Evolutionary conservation across 306 rosid species (phyloP).

Genomic region (Trifolium pratense): DNA sequence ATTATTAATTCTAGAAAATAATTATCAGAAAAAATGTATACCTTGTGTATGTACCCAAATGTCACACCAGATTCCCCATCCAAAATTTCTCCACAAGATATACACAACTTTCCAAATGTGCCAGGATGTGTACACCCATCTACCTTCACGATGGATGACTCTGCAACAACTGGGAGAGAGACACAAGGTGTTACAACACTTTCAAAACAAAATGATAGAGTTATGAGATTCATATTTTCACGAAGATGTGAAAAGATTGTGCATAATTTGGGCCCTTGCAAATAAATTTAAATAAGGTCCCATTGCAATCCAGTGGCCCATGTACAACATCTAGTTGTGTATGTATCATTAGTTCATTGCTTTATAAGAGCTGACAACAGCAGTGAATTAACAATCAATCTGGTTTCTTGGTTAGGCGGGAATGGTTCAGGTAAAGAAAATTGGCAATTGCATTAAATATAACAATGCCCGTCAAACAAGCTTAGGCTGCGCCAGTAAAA

Average conservation of each 20-base stretch:
- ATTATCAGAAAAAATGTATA: conserved; percentile 43
- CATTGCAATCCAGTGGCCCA: conserved; percentile 1
- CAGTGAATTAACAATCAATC: conserved; percentile 19
- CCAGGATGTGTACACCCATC: conserved; percentile 76
- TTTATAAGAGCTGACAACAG: conserved; percentile 16
- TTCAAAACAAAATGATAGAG: conserved; percentile 15
- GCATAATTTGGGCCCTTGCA: neutral
- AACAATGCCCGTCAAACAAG: conserved; percentile 20
- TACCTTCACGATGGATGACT: conserved; percentile 42
- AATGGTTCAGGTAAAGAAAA: neutral
- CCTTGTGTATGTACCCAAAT: conserved; percentile 86
- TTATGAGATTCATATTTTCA: conserved; percentile 19
- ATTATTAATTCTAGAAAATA: conserved; percentile 33
- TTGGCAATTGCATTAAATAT: neutral
- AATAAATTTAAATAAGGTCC: neutral
- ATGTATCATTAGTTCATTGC: neutral
- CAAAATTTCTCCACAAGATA: conserved; percentile 73
- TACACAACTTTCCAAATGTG: conserved; percentile 77
- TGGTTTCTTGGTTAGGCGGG: neutral
- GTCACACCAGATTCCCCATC: conserved; percentile 75
- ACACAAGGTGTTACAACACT: conserved; percentile 11
- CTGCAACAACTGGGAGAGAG: conserved; percentile 48
- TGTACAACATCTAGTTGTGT: neutral
- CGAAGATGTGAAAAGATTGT: conserved; percentile 25
- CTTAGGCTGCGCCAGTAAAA: conserved; percentile 11